These are phyloP conservation scores for Primulina huaijiensis DNA, from an alignment of 257 asterid species.

Conservation along the genomic window DNA sequence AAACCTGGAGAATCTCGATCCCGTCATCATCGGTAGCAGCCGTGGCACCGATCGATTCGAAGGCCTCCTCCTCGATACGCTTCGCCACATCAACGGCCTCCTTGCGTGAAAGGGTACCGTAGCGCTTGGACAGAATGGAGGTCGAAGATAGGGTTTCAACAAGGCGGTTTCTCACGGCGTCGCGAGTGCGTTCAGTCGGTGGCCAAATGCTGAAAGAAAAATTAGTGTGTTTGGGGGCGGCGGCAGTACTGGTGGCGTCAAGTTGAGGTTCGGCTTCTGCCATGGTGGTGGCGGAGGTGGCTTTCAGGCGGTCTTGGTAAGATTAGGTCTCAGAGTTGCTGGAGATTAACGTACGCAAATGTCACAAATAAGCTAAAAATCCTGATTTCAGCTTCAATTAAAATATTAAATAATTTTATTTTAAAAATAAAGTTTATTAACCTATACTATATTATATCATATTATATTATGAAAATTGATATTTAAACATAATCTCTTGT, in stretches of 20 bases:
- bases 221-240: conserved; percentile 25
- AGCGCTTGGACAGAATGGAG: conserved; percentile 74
- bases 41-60: conserved; percentile 40
- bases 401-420: too few relatives aligned
- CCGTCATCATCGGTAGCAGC: conserved; percentile 57
- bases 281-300: conserved; percentile 15
- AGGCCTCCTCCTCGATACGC: conserved; percentile 72
- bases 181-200: conserved; percentile 81
- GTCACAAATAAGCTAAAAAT: too few relatives aligned
- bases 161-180: conserved; percentile 70
- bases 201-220: conserved; percentile 89
- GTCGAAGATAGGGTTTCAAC: conserved; percentile 70
- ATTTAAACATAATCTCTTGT: too few relatives aligned
- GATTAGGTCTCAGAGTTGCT: too few relatives aligned
- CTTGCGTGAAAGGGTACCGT: conserved; percentile 68
- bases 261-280: conserved; percentile 2
- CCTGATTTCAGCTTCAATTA: too few relatives aligned
- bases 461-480: too few relatives aligned
- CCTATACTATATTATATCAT: too few relatives aligned
- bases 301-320: conserved; percentile 13
- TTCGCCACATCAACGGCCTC: conserved; percentile 68
- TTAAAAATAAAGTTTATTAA: too few relatives aligned
- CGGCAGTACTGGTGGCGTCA: conserved; percentile 18
- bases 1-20: conserved; percentile 72
- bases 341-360: too few relatives aligned